Evolutionary conservation across 306 rosid species (phyloP), one percentile per base, ranked within the genome.

Genomic region (Pyrus pyrifolia): DNA sequence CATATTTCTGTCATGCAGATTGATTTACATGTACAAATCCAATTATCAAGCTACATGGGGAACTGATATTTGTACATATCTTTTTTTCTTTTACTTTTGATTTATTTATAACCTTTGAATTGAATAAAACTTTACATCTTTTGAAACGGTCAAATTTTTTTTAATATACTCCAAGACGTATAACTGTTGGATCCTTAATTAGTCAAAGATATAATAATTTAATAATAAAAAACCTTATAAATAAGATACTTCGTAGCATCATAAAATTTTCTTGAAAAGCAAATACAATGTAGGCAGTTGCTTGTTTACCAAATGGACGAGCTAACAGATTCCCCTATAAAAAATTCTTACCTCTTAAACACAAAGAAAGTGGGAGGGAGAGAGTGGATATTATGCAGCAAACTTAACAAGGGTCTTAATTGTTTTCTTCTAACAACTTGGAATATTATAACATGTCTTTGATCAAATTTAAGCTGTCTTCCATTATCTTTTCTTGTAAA

Each of bases 281-380:
- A 52, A 58, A 66, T 76, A 63, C 86, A 66, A 45, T 70, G 75
- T 46, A 77, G 59, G 9, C 58, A 53, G 8, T n/a, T 73, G 71
- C 80, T 76, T 49, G 44, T 52, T 71, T 30, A 52, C 29, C 58
- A 53, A 68, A 75, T 72, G 74, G 76, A 62, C 51, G 71, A 49
- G 12, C 45, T 31, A 49, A 46, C 52, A 74, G 80, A 80, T 73
- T 80, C 80, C 63, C n/a, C 35, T 68, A 23, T 6, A 29, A 55
- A 12, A 74, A 52, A 79, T 53, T 66, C 45, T 77, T 60, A 40
- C 40, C 15, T 9, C 1, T 38, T 17, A 23, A 0, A 73, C 44
- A 59, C 17, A 19, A 6, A 66, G 53, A n/a, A 35, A 35, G 52
- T 5, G 80, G 17, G 11, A 71, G 62, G 52, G 61, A 81, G 64